Conservation (phyloP, 768 basidiomycete species). For the Plicaturopsis crispa region DNA sequence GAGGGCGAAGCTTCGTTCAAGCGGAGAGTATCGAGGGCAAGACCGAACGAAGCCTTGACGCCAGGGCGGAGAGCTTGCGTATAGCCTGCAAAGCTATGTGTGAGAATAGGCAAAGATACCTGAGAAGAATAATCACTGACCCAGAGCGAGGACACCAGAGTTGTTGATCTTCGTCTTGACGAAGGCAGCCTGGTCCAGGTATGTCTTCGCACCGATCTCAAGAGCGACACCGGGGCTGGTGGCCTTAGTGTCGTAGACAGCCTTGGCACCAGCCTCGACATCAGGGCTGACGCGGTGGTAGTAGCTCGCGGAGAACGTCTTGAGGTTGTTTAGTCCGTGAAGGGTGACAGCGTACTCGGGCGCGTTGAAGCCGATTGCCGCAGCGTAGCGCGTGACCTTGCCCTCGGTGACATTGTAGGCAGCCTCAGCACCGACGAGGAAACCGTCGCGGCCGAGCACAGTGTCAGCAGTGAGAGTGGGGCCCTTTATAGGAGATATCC, state of each 20-base stretch:
- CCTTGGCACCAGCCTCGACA: conserved; percentile 94
- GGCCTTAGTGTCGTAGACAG: conserved; percentile 90
- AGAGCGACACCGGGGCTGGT: conserved; percentile 80
- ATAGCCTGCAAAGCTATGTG: conserved; percentile 47
- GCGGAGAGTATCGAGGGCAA: conserved; percentile 91
- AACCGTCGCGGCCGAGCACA: conserved; percentile 92
- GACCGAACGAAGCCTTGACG: conserved; percentile 88
- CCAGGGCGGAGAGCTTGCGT: conserved; percentile 92
- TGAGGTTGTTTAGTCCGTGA: conserved; percentile 92
- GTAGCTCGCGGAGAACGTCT: conserved; percentile 91
- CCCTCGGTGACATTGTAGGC: conserved; percentile 96
- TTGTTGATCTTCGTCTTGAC: conserved; percentile 99
- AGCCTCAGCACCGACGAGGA: conserved; percentile 94
- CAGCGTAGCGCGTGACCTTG: conserved; percentile 84
- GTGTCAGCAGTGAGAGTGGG: conserved; percentile 96
- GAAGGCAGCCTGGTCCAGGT: conserved; percentile 84
- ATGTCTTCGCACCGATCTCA: conserved; percentile 95
- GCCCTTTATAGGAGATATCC: conserved; percentile 53
- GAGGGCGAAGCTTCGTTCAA: conserved; percentile 58
- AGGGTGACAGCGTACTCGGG: conserved; percentile 93
- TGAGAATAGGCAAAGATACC: conserved; percentile 4
- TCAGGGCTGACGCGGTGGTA: conserved; percentile 93
- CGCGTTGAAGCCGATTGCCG: conserved; percentile 91
- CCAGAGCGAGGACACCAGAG: conserved; percentile 81
- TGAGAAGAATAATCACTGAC: conserved; percentile 26